phyloP scores from a whole-genome alignment of 2,329 filamentous ascomycete genomes.

The Cryphonectria japonica region DNA sequence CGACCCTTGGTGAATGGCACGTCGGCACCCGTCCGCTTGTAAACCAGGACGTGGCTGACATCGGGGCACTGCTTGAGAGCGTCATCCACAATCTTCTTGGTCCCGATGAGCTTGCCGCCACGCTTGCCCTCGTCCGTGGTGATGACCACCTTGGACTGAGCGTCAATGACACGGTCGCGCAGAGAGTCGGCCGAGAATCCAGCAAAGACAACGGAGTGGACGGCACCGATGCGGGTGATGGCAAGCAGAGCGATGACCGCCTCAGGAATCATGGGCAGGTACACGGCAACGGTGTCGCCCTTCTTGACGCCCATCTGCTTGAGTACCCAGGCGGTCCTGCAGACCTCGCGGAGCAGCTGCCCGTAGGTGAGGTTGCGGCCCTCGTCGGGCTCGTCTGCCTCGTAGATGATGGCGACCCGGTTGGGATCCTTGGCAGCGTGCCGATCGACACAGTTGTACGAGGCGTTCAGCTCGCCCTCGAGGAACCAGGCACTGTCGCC shows the following conservation, averaged over 20 bases:
- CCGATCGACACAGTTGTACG: conserved; percentile 96
- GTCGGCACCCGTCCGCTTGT: conserved; percentile 91
- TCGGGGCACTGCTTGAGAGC: conserved; percentile 94
- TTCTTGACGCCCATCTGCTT: conserved; percentile 97
- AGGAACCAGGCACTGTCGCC: conserved; percentile 95
- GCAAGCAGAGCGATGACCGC: conserved; percentile 90
- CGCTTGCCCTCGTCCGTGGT: conserved; percentile 98
- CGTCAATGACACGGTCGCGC: conserved; percentile 91
- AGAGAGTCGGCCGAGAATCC: conserved; percentile 97
- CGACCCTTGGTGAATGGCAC: conserved; percentile 88
- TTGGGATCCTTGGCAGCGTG: conserved; percentile 95
- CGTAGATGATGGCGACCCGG: conserved; percentile 96
- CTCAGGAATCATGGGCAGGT: conserved; percentile 98
- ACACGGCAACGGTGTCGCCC: conserved; percentile 95
- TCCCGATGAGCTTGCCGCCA: conserved; percentile 94
- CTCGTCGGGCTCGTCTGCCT: conserved; percentile 87
- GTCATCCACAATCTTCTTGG: conserved; percentile 99
- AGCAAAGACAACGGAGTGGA: conserved; percentile 97
- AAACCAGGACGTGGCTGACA: conserved; percentile 84
- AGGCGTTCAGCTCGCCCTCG: conserved; percentile 91
- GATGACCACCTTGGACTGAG: conserved; percentile 89
- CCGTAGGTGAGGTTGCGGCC: conserved; percentile 90
- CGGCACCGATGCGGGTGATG: conserved; percentile 87
- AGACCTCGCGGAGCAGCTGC: conserved; percentile 92
- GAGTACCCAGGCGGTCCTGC: conserved; percentile 80